Base-by-base conservation (phyloP, 2,329 filamentous ascomycete genomes). In the Hypoxylon sp. region DNA sequence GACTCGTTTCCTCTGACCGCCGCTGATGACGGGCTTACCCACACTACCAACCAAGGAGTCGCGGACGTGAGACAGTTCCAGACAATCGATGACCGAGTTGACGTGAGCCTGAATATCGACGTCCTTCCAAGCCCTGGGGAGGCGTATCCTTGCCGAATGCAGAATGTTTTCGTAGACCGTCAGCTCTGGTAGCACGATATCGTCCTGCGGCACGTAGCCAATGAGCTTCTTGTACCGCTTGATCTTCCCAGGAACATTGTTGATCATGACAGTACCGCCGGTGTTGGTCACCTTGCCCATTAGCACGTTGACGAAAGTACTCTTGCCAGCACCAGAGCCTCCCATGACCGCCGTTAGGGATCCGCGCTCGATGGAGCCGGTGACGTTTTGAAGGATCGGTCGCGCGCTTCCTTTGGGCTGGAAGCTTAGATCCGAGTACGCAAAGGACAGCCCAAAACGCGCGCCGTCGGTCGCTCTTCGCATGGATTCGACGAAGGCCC, bases 91-190 rank as follows among this genome's bases (percentile, higher is more conserved):
- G n/a, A 89, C 79, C 4, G 84, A 80, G 51, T 88, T 82, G n/a
- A 88, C 86, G 65, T 88, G 85, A 17, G 80, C 77, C 38, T 83
- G 76, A 38, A 88, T 84, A 2, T 86, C 84, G 11, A 68, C 70
- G 38, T 84, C 81, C 2, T 76, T 79, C 86, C 85, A 89, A 3
- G 79, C 82, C 1, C 81, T 77, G 0, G 87, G 86, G 13, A 89
- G 78, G 14, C 85, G 82, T 34, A 88, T 81, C 13, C 83, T 81
- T 14, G 86, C 87, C 0, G 86, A 88, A 67, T 89, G 86, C 3
- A 88, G 77, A 45, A 90, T 88, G 63, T 89, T 90, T 74, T 90
- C 88, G 55, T 83, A 83, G 4, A 90, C 87, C 0, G 87, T 90
- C 49, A 90, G 76, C 72, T 90, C 86, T 0, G 86, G 84, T 9